These are phyloP conservation scores for Eimeria maxima DNA, from an alignment of 169 alveolate species.

Conservation along the genomic window DNA sequence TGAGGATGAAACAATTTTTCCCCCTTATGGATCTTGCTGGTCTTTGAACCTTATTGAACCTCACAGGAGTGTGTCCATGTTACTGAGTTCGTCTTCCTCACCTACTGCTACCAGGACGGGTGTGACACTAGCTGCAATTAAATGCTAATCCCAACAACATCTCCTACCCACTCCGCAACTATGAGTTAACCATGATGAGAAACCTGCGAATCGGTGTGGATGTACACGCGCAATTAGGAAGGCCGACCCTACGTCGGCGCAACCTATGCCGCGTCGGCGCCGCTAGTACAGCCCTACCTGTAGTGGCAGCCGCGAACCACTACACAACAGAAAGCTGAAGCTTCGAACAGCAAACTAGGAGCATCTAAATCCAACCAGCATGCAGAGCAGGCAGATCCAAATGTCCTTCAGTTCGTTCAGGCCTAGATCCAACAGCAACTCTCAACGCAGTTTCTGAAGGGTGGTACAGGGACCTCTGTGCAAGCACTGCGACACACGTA, in stretches of 20 bases:
- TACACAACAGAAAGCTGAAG: neutral
- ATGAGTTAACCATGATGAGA: neutral
- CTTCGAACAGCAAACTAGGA: neutral
- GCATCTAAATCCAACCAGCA: neutral
- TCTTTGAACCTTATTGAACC: neutral
- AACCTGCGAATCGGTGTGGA: neutral
- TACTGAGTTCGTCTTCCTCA: no score
- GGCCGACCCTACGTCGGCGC: neutral
- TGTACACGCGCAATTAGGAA: neutral
- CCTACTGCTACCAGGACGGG: neutral
- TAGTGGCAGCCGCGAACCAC: neutral
- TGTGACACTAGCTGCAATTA: neutral
- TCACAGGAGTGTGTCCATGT: neutral
- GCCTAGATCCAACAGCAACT: no score
- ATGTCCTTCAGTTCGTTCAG: no score
- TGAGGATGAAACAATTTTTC: neutral
- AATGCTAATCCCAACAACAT: neutral
- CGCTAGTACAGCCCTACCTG: neutral
- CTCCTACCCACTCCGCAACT: no score
- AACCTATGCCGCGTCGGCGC: neutral
- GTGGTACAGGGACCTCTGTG: neutral
- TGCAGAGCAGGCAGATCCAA: neutral
- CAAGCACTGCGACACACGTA: neutral
- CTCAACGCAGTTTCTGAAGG: neutral
- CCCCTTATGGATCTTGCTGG: neutral